Base-by-base conservation (phyloP, 75 land plant genomes). In the Selaginella moellendorffii region DNA sequence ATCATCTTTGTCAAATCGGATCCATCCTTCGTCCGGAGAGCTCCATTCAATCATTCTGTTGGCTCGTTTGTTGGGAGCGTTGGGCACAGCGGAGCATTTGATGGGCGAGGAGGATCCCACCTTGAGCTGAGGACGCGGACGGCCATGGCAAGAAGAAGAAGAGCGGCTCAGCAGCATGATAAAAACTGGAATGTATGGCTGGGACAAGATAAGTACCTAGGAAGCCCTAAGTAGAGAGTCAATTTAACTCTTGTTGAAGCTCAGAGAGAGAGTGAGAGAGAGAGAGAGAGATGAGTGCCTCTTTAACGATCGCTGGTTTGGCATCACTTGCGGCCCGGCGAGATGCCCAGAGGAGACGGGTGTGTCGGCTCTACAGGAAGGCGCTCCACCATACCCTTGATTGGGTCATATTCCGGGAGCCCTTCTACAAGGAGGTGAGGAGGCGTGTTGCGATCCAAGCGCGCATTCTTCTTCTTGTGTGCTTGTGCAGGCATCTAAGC, bases 11-110 rank as follows among this genome's bases (percentile, higher is more conserved):
- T 27, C 70, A 0, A 63, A 71, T 1, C 87, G 87, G 42, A 88
- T 53, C 93, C 93, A 88, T 0, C 93, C 93, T 26, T 88, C 93
- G 30, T 85, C 78, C 17, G 71, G 76, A 63, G 70, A 79, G 54
- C 71, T 74, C 88, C 88, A 88, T 62, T 88, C 88, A 36, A 88
- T 84, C 27, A 87, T 75, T 27, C 88, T 82, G 64, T 88, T n/a
- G n/a, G n/a, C n/a, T n/a, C n/a, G n/a, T n/a, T n/a, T n/a, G n/a
- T n/a, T n/a, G n/a, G n/a, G n/a, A n/a, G n/a, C n/a, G n/a, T n/a
- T n/a, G n/a, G n/a, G n/a, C n/a, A n/a, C n/a, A n/a, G n/a, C n/a
- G n/a, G n/a, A n/a, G n/a, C n/a, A n/a, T n/a, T n/a, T n/a, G n/a
- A n/a, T n/a, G n/a, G n/a, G n/a, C n/a, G n/a, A n/a, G n/a, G n/a